phyloP scores from a whole-genome alignment of 2,329 filamentous ascomycete genomes.

The Chaetomium sp. region DNA sequence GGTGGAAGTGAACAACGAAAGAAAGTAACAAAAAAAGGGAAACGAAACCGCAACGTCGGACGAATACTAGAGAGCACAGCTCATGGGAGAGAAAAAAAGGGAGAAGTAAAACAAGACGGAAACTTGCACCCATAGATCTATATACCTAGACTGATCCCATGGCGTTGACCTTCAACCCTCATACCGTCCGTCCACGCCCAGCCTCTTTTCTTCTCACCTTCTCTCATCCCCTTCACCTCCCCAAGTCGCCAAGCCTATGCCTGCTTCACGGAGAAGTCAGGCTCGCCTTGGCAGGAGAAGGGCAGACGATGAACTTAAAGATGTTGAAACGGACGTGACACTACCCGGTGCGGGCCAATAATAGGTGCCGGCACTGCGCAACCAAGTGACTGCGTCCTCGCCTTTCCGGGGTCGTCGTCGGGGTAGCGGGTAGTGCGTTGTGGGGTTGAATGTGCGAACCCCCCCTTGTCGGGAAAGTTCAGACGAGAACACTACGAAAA shows the following conservation, averaged over 20 bases:
- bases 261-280: neutral
- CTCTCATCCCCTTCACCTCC: neutral
- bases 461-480: neutral
- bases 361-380: neutral
- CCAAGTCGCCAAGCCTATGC: neutral
- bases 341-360: neutral
- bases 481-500: neutral
- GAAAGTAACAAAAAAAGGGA: constrained; percentile 20
- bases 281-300: constrained; percentile 7
- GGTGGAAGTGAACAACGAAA: constrained; percentile 19
- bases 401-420: neutral
- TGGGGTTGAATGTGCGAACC: neutral
- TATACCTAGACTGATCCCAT: constrained; percentile 17
- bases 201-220: too few relatives aligned
- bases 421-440: neutral
- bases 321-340: constrained; percentile 11
- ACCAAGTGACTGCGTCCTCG: neutral
- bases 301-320: neutral
- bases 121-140: constrained; percentile 26
- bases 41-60: constrained; percentile 14
- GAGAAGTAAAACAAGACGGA: neutral
- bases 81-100: constrained; percentile 18
- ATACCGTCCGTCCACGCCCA: too few relatives aligned
- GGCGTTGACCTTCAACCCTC: too few relatives aligned
- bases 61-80: constrained; percentile 30